These are phyloP conservation scores for Talaromyces wortmannii DNA, from an alignment of 495 filamentous ascomycete species.

Conservation along the genomic window DNA sequence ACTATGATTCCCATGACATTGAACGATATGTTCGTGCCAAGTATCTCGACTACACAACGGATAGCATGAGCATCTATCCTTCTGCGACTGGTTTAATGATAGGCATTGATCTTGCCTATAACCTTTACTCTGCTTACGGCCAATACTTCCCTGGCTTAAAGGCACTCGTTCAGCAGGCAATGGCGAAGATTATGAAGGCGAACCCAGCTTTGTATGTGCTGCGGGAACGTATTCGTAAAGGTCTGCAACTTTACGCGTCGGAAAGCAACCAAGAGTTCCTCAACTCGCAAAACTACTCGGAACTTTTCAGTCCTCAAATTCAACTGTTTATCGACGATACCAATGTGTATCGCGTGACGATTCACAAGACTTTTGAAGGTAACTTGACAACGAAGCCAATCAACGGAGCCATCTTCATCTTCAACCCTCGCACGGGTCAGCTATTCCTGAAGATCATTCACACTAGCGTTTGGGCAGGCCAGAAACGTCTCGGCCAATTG, in stretches of 20 bases:
- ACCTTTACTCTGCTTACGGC: slow-evolving; percentile 94
- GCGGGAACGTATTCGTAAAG: slow-evolving; percentile 96
- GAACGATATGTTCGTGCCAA: slow-evolving; percentile 97
- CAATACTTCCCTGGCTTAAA: slow-evolving; percentile 99
- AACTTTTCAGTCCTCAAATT: slow-evolving; percentile 98
- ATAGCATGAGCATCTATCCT: slow-evolving; percentile 98
- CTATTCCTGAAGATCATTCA: slow-evolving; percentile 99
- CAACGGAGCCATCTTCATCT: slow-evolving; percentile 99
- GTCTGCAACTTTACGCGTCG: slow-evolving; percentile 94
- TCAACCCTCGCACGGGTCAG: slow-evolving; percentile 97
- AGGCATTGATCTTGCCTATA: slow-evolving; percentile 96
- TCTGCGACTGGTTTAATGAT: slow-evolving; percentile 98
- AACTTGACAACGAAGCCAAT: slow-evolving; percentile 99
- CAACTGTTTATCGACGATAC: slow-evolving; percentile 99
- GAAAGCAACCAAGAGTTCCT: slow-evolving; percentile 99
- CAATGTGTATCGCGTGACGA: slow-evolving; percentile 98
- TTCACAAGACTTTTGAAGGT: slow-evolving; percentile 99
- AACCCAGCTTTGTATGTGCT: slow-evolving; percentile 96
- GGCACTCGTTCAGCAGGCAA: slow-evolving; percentile 92
- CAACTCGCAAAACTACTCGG: slow-evolving; percentile 99
- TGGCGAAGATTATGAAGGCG: slow-evolving; percentile 99
- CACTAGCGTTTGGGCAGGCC: slow-evolving; percentile 98
- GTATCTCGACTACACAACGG: slow-evolving; percentile 97
- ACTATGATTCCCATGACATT: slow-evolving; percentile 99
- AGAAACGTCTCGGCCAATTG: slow-evolving; percentile 97